Evolutionary conservation across 352 stramenopile species (phyloP).

Genomic region (Phytophthora cryptogea): DNA sequence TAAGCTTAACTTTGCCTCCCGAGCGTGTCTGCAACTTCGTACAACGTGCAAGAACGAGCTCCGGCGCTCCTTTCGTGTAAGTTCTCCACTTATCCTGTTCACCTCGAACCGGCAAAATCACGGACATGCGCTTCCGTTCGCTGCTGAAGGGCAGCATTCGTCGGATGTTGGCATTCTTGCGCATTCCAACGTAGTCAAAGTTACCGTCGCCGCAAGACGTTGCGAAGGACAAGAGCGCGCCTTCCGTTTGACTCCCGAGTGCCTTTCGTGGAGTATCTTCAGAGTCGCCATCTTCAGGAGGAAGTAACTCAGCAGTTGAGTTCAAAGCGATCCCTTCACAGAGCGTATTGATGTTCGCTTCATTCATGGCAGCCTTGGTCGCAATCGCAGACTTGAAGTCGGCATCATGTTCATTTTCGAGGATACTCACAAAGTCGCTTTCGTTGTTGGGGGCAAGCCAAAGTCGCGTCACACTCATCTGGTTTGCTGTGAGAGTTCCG

Average conservation of each 20-base stretch:
- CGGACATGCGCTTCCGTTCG: constrained; percentile 94
- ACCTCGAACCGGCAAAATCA: constrained; percentile 58
- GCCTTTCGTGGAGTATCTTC: constrained; percentile 24
- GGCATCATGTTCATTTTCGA: not conserved
- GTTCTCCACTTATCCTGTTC: constrained; percentile 23
- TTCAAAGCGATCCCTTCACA: constrained; percentile 82
- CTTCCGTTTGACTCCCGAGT: constrained; percentile 56
- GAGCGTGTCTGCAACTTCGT: constrained; percentile 25
- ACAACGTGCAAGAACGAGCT: constrained; percentile 61
- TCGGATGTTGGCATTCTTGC: constrained; percentile 18
- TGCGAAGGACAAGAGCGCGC: constrained; percentile 47
- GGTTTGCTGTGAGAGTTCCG: constrained; percentile 95
- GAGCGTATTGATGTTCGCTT: constrained; percentile 39
- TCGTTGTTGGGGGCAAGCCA: constrained; percentile 44
- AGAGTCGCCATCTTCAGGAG: constrained; percentile 20
- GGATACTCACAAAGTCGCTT: constrained; percentile 11
- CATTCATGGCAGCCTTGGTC: constrained; percentile 8
- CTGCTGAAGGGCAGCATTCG: constrained; percentile 89
- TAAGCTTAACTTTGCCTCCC: constrained; percentile 10
- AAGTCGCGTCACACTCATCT: constrained; percentile 92
- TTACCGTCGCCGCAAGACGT: constrained; percentile 18
- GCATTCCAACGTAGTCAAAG: constrained; percentile 41
- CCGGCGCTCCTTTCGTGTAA: constrained; percentile 59
- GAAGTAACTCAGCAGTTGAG: constrained; percentile 80
- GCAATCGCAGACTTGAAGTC: constrained; percentile 19